Evolutionary conservation across 2,329 filamentous ascomycete species (phyloP).

Genomic region (Phyllosticta citriasiana): DNA sequence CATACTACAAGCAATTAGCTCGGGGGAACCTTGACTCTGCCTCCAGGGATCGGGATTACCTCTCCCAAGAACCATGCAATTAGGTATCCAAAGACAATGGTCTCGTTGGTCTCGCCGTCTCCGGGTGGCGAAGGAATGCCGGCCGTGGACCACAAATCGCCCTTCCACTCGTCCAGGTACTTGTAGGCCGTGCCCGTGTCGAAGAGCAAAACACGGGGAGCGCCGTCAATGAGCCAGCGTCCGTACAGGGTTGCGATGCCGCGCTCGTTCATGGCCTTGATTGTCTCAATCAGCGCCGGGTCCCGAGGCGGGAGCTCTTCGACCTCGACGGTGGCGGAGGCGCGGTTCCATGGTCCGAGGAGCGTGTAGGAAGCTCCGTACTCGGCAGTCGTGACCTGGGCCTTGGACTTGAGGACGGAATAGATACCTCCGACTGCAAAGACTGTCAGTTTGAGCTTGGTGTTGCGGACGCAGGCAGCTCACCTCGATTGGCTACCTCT

Average conservation of each 20-base stretch:
- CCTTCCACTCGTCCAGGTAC: constrained; percentile 93
- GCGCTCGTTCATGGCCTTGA: constrained; percentile 84
- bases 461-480: constrained; percentile 15
- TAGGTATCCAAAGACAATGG: constrained; percentile 93
- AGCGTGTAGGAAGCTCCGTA: constrained; percentile 97
- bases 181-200: constrained; percentile 89
- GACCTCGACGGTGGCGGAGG: constrained; percentile 96
- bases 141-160: constrained; percentile 84
- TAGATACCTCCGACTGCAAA: constrained; percentile 87
- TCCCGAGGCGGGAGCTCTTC: constrained; percentile 82
- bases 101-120: constrained; percentile 93
- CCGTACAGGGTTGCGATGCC: constrained; percentile 88
- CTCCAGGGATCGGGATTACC: constrained; percentile 42
- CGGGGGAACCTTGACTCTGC: neutral
- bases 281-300: constrained; percentile 68
- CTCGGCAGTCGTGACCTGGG: constrained; percentile 91
- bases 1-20: constrained; percentile 52
- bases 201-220: constrained; percentile 84
- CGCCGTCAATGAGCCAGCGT: constrained; percentile 94
- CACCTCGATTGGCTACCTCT: constrained; percentile 93
- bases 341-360: constrained; percentile 85
- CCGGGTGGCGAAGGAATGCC: constrained; percentile 87
- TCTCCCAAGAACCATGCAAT: constrained; percentile 98
- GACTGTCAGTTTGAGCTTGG: neutral
- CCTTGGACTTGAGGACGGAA: constrained; percentile 98